Conservation (phyloP, 306 rosid species). For the Sesbania bispinosa region DNA sequence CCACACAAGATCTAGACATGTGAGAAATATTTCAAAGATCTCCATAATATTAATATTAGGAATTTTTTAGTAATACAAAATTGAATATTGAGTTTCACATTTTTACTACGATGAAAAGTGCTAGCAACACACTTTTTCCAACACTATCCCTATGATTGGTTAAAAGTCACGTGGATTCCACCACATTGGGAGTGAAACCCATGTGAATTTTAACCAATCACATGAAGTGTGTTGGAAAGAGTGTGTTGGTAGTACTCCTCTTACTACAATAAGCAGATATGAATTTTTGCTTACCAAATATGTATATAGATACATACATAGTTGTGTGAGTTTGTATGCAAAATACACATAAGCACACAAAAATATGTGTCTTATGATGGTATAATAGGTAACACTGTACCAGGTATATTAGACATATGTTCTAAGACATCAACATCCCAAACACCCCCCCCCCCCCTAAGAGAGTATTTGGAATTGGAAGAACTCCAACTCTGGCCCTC, state of each 20-base stretch:
- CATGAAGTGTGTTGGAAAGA: no score
- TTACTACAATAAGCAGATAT: neutral
- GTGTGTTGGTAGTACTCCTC: no score
- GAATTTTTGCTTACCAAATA: neutral
- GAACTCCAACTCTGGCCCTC: neutral
- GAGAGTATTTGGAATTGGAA: neutral
- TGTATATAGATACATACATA: neutral
- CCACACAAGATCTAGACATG: neutral
- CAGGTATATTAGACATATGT: neutral
- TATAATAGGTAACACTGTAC: neutral
- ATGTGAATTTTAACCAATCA: no score
- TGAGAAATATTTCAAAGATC: constrained; percentile 7
- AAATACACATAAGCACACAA: neutral
- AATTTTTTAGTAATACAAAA: neutral
- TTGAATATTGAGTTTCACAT: neutral
- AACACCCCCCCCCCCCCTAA: neutral
- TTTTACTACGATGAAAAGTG: constrained; percentile 4
- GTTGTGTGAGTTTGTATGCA: neutral
- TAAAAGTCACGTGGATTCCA: no score
- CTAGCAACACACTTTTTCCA: no score
- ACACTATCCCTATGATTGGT: no score
- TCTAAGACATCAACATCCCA: neutral
- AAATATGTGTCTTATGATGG: neutral
- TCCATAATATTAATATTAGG: neutral
- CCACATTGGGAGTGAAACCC: no score